Evolutionary conservation across 129 eudicot species (phyloP).

Genomic region (Pseudognaphalium luteoalbum): DNA sequence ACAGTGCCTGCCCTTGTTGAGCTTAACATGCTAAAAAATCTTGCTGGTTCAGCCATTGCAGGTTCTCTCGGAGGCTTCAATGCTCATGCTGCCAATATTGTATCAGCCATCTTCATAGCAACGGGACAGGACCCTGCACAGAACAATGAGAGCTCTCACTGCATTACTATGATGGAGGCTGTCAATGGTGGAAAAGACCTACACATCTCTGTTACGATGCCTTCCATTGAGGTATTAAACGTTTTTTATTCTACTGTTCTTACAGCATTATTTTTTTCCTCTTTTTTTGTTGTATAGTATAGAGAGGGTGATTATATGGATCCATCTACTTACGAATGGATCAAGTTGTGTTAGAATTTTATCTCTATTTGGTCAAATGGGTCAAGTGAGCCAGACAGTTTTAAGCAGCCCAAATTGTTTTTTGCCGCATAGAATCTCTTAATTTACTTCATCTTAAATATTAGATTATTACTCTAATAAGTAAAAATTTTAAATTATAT

Average conservation of each 20-base stretch:
- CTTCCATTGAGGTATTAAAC: conserved; percentile 64
- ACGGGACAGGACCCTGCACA: conserved; percentile 84
- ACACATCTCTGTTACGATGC: conserved; percentile 74
- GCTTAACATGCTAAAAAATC: conserved; percentile 84
- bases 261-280: too few relatives aligned
- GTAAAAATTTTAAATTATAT: too few relatives aligned
- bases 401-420: not conserved
- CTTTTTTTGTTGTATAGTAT: not conserved
- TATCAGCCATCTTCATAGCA: conserved; percentile 70
- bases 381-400: not conserved
- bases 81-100: conserved; percentile 78
- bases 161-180: conserved; percentile 80
- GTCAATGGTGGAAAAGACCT: conserved; percentile 61
- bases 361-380: not conserved
- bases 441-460: too few relatives aligned
- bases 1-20: conserved; percentile 66
- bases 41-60: conserved; percentile 76
- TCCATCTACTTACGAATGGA: not conserved
- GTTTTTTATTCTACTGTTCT: not conserved
- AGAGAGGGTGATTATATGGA: not conserved
- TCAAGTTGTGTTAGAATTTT: not conserved
- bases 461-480: too few relatives aligned
- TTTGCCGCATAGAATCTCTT: too few relatives aligned
- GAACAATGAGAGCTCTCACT: conserved; percentile 72
- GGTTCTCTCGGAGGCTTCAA: conserved; percentile 82